These are phyloP conservation scores for Cordyceps javanica DNA, from an alignment of 2,329 filamentous ascomycete species.

Conservation along the genomic window DNA sequence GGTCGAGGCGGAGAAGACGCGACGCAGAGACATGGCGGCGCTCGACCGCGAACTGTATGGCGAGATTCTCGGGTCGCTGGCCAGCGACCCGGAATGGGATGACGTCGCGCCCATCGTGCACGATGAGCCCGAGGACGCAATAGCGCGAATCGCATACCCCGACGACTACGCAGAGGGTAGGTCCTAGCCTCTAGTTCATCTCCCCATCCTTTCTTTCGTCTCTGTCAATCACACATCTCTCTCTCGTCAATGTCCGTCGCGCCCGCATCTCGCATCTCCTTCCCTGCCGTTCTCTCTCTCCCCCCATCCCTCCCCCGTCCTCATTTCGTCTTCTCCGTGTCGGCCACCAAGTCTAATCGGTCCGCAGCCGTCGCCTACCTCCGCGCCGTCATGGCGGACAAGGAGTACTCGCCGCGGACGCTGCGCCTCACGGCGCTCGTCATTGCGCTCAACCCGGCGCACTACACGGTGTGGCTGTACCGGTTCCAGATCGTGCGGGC, in stretches of 20 bases:
- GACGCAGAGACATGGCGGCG: constrained; percentile 45
- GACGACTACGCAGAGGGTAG: constrained; percentile 78
- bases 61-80: constrained; percentile 36
- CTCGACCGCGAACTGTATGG: constrained; percentile 49
- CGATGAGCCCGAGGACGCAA: constrained; percentile 73
- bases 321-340: too few relatives aligned
- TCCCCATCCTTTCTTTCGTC: too few relatives aligned
- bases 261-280: too few relatives aligned
- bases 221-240: too few relatives aligned
- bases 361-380: constrained; percentile 76
- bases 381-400: constrained; percentile 82
- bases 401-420: constrained; percentile 75
- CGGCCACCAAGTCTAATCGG: too few relatives aligned
- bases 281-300: constrained; percentile 2
- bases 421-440: constrained; percentile 81
- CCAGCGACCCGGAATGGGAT: constrained; percentile 70
- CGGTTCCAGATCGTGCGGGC: constrained; percentile 71
- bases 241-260: too few relatives aligned
- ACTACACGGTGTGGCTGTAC: constrained; percentile 99
- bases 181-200: constrained; percentile 21
- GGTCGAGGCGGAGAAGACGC: constrained; percentile 38
- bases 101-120: constrained; percentile 79
- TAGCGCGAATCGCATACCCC: constrained; percentile 89
- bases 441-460: constrained; percentile 88
- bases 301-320: neutral